These are phyloP conservation scores for Lignosus rhinocerotis DNA, from an alignment of 1,284 basidiomycete species.

Conservation along the genomic window DNA sequence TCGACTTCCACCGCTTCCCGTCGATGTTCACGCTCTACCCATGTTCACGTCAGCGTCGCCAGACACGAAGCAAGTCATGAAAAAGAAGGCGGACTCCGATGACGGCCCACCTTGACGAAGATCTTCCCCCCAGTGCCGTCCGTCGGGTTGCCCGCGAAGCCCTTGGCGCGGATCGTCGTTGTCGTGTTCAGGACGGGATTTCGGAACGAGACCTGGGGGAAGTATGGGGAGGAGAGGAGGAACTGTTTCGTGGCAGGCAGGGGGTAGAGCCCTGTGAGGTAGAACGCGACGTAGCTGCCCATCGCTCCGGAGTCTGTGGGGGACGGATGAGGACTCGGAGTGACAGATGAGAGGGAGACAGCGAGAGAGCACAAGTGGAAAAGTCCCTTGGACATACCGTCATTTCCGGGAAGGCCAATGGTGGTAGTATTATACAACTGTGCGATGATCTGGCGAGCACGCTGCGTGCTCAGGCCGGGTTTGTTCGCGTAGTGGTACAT, in stretches of 20 bases:
- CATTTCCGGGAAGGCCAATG: conserved; percentile 60
- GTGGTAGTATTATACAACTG: conserved; percentile 55
- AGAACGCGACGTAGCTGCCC: conserved; percentile 66
- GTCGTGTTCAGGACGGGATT: conserved; percentile 59
- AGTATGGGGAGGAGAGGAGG: conserved; percentile 63
- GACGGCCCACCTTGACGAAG: conserved; percentile 52
- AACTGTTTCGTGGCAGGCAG: conserved; percentile 60
- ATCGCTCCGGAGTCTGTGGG: conserved; percentile 54
- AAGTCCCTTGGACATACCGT: conserved; percentile 40
- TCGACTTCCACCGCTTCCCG: conserved; percentile 55
- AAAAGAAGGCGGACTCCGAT: background rate
- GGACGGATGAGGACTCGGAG: background rate
- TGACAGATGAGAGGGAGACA: no score
- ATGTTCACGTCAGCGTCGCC: background rate
- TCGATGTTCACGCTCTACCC: conserved; percentile 55
- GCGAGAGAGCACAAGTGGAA: no score
- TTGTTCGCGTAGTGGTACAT: conserved; percentile 66
- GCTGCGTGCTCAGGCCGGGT: conserved; percentile 56
- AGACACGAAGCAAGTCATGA: background rate
- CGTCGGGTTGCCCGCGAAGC: conserved; percentile 53
- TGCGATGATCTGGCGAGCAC: conserved; percentile 54
- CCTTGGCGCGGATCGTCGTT: conserved; percentile 52
- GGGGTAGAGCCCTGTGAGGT: conserved; percentile 61
- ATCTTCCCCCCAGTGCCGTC: conserved; percentile 52
- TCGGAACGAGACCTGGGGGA: conserved; percentile 57